Conservation (phyloP, 495 filamentous ascomycete genomes). For the Niebla homalea region DNA sequence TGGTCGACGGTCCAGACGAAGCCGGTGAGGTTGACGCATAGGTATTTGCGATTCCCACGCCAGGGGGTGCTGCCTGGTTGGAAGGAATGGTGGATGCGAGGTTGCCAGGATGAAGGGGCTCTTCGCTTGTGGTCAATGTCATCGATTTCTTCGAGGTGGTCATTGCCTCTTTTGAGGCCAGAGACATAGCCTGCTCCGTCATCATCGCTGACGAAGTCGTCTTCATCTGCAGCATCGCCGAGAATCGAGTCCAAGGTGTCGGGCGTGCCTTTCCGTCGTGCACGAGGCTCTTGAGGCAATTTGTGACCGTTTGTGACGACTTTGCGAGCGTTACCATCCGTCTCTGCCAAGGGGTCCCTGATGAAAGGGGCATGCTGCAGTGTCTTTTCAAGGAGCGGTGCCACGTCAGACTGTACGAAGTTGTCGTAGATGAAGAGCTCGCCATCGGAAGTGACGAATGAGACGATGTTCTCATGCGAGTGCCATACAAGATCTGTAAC, state of each 20-base stretch:
- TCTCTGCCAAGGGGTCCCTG: conserved; percentile 62
- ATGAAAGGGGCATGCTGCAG: conserved; percentile 75
- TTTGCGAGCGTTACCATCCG: conserved; percentile 47
- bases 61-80: conserved; percentile 92
- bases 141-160: conserved; percentile 34
- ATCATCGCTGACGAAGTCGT: conserved; percentile 86
- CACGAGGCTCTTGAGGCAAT: conserved; percentile 28
- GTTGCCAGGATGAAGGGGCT: conserved; percentile 37
- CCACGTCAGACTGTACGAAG: conserved; percentile 51
- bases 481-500: conserved; percentile 86
- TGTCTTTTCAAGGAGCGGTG: conserved; percentile 43
- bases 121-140: conserved; percentile 49
- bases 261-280: conserved; percentile 30
- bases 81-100: conserved; percentile 66
- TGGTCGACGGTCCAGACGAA: conserved; percentile 97
- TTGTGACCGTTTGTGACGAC: conserved; percentile 43
- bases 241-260: conserved; percentile 49
- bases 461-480: conserved; percentile 70
- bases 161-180: conserved; percentile 44
- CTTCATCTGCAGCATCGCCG: conserved; percentile 33
- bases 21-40: conserved; percentile 82
- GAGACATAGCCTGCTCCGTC: conserved; percentile 84
- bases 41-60: conserved; percentile 83
- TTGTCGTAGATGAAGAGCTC: conserved; percentile 79
- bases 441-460: conserved; percentile 81